Conservation (phyloP, 371 early-diverging fungal species). For the Mucor piriformis region DNA sequence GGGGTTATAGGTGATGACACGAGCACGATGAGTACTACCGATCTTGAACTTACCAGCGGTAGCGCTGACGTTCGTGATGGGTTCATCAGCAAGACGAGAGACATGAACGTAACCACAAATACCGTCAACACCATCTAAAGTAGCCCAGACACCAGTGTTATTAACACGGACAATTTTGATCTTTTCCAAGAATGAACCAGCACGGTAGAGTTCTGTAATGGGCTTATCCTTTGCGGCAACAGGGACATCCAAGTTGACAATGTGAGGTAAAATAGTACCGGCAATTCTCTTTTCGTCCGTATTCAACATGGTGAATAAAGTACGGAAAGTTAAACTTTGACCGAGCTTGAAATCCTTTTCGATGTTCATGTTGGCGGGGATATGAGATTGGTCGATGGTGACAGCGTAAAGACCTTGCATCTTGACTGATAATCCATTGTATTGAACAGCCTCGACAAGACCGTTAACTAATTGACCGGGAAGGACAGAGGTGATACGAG, state of each 20-base stretch:
- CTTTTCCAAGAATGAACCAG: constrained; percentile 63
- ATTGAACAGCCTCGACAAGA: constrained; percentile 51
- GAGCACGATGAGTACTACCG: constrained; percentile 72
- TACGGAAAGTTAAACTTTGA: constrained; percentile 60
- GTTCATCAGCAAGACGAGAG: constrained; percentile 75
- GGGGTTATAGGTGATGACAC: constrained; percentile 80
- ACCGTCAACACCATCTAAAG: constrained; percentile 52
- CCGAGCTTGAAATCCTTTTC: constrained; percentile 57
- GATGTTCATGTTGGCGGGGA: constrained; percentile 46
- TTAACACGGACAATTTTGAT: constrained; percentile 58
- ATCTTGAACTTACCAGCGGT: constrained; percentile 63
- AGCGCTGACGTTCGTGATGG: constrained; percentile 43
- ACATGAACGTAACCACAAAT: constrained; percentile 68
- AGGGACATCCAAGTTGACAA: constrained; percentile 45
- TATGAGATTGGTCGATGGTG: constrained; percentile 60
- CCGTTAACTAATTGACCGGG: constrained; percentile 69
- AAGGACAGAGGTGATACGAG: constrained; percentile 61
- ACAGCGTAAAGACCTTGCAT: constrained; percentile 74
- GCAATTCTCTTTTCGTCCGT: constrained; percentile 60
- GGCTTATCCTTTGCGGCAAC: constrained; percentile 10
- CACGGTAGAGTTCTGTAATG: constrained; percentile 45
- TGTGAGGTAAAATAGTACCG: constrained; percentile 58
- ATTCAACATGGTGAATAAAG: constrained; percentile 64
- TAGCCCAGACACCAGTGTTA: constrained; percentile 57
- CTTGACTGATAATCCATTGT: constrained; percentile 63